Base-by-base conservation (phyloP, 495 filamentous ascomycete species). In the Diplogelasinospora grovesii region DNA sequence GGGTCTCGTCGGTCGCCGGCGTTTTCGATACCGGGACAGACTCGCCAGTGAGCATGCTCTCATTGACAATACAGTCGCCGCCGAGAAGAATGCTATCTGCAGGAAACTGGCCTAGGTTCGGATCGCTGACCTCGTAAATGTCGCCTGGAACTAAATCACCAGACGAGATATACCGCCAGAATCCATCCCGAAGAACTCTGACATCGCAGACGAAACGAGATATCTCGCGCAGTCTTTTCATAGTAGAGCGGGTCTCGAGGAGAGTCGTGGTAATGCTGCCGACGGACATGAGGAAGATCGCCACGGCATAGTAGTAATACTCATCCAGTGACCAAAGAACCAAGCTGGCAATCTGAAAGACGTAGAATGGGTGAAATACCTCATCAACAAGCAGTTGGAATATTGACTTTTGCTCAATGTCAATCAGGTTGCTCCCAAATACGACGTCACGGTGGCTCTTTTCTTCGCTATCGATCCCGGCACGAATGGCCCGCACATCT, bases 31-130 rank as follows among this genome's bases (percentile, higher is more conserved):
- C 89, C 5, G 93, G 93, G 20, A 99, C 86, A 36, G 93, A 97
- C 70, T 99, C 93, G 30, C 89, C 89, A 26, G 93, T 99, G 22
- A 99, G 78, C 93, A 99, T 99, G 69, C 90, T 96, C 61, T 99
- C 93, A 58, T 99, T 99, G 45, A 99, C 89, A 47, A 99, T 97
- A 60, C 89, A 95, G 60, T 99, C 93, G 18, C 93, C 93, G 39
- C 85, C 85, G 4, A 99, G 66, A 6, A 99, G 68, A 25, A 99
- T 70, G 57, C 89, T 93, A 63, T 99, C 93, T 53, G 87, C 88
- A 8, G 93, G 93, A 51, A 95, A 85, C 52, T 93, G 84, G n/a
- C 79, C 77, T 20, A 99, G 68, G n/a, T 81, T 89, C 10, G 90
- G 93, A 60, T 99, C 93, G 39, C 92, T 95, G 28, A 97, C 78